Evolutionary conservation across 192 early-diverging fungal species (phyloP).

Genomic region (Coemansia sp.): DNA sequence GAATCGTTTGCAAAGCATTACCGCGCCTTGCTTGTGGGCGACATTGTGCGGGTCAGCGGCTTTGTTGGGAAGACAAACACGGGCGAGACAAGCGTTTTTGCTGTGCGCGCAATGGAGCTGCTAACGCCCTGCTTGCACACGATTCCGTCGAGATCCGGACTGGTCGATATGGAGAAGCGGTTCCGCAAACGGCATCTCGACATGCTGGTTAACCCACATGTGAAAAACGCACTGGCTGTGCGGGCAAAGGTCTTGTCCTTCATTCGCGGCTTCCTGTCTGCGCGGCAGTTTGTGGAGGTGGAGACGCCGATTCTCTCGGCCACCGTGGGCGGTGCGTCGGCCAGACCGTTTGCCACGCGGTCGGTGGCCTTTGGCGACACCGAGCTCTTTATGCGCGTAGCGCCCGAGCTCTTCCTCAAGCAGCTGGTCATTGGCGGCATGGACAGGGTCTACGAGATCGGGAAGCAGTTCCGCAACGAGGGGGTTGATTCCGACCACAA

Average conservation of each 20-base stretch:
- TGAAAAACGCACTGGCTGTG: conserved; percentile 55
- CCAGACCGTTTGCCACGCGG: conserved; percentile 74
- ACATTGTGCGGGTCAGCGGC: conserved; percentile 66
- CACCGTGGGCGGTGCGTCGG: conserved; percentile 77
- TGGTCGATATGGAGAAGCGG: conserved; percentile 67
- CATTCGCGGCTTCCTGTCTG: conserved; percentile 66
- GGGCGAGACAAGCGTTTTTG: conserved; percentile 71
- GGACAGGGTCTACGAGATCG: conserved; percentile 84
- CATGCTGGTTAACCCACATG: conserved; percentile 67
- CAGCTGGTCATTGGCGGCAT: conserved; percentile 85
- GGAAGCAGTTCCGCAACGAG: conserved; percentile 90
- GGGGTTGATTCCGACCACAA: conserved; percentile 86
- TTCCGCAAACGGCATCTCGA: conserved; percentile 74
- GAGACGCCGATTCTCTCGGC: conserved; percentile 80
- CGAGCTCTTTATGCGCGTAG: conserved; percentile 74
- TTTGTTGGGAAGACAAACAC: conserved; percentile 68
- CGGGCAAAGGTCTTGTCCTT: conserved; percentile 62
- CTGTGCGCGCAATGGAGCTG: conserved; percentile 51
- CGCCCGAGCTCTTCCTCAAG: conserved; percentile 86
- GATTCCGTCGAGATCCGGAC: conserved; percentile 63
- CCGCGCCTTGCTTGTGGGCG: conserved; percentile 60
- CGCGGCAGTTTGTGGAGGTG: conserved; percentile 73
- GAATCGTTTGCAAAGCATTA: conserved; percentile 48
- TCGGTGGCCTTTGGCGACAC: conserved; percentile 63
- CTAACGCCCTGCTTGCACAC: conserved; percentile 70